A percentile compares a stretch with the other conserved stretches of the same genome.
Evolutionary conservation across 2,329 filamentous ascomycete species (phyloP).

Genomic region (Arthroderma sp.): DNA sequence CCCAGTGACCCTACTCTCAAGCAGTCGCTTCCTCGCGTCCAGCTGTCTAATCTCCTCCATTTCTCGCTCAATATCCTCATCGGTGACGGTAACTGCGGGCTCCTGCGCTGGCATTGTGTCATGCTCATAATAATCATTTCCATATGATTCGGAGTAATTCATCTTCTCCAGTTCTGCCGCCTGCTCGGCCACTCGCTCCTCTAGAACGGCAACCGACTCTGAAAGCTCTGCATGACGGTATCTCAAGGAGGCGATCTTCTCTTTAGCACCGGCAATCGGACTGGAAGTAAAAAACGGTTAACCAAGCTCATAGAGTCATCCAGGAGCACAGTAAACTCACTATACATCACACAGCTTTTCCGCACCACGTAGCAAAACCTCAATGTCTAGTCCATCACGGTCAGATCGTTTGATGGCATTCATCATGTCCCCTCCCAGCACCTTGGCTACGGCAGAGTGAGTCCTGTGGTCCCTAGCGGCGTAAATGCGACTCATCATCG

Average conservation of each 20-base stretch:
- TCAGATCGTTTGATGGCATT: conserved; percentile 53
- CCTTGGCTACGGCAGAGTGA: conserved; percentile 74
- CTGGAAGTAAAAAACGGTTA: conserved; percentile 15
- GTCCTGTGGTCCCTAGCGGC: conserved; percentile 47
- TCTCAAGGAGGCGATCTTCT: conserved; percentile 61
- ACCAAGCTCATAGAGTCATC: not conserved
- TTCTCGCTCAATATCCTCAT: conserved; percentile 32
- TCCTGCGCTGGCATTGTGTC: conserved; percentile 22
- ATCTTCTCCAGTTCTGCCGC: conserved; percentile 57
- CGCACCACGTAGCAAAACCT: conserved; percentile 69
- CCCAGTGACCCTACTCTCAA: conserved; percentile 52
- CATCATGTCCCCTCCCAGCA: conserved; percentile 77
- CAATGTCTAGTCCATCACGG: conserved; percentile 67
- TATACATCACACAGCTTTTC: conserved; percentile 87
- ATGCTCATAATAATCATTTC: conserved; percentile 41
- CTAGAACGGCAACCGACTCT: conserved; percentile 66
- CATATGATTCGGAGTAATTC: conserved; percentile 46
- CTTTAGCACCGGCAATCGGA: conserved; percentile 62
- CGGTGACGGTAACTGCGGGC: conserved; percentile 20
- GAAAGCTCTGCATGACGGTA: conserved; percentile 57
- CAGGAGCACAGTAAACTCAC: conserved; percentile 27
- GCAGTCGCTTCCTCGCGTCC: conserved; percentile 47
- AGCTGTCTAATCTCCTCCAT: conserved; percentile 46
- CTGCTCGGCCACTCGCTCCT: conserved; percentile 66
- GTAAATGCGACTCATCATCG: conserved; percentile 34